These are phyloP conservation scores for Biscogniauxia sp. DNA, from an alignment of 2,329 filamentous ascomycete species.

Conservation along the genomic window DNA sequence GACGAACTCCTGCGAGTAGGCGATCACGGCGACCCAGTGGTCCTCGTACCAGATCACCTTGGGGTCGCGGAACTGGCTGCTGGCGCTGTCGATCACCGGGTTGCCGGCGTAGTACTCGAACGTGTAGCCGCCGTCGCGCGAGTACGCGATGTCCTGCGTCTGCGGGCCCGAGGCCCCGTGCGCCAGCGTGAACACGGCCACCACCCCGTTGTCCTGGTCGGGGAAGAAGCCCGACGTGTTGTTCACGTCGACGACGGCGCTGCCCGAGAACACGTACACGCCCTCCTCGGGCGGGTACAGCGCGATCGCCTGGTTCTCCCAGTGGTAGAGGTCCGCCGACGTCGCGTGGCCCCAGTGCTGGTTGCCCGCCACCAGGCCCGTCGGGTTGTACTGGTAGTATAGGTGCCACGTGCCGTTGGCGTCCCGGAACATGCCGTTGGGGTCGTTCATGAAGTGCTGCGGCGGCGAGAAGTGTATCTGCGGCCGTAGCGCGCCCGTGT, in stretches of 20 bases:
- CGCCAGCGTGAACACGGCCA: slow-evolving; percentile 53
- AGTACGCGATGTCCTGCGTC: slow-evolving; percentile 61
- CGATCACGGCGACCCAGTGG: slow-evolving; percentile 57
- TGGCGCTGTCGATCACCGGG: slow-evolving; percentile 56
- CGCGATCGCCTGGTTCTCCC: slow-evolving; percentile 63
- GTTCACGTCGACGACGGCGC: slow-evolving; percentile 57
- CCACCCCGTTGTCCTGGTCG: slow-evolving; percentile 57
- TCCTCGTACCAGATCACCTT: slow-evolving; percentile 59
- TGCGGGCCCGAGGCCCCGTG: slow-evolving; percentile 40
- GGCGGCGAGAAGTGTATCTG: slow-evolving; percentile 58
- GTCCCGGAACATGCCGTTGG: slow-evolving; percentile 62
- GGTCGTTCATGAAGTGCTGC: slow-evolving; percentile 57
- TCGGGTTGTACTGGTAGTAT: slow-evolving; percentile 56
- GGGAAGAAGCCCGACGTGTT: slow-evolving; percentile 67
- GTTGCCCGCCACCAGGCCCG: slow-evolving; percentile 22
- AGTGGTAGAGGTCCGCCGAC: slow-evolving; percentile 59
- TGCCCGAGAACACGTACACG: slow-evolving; percentile 51
- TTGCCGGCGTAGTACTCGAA: slow-evolving; percentile 60
- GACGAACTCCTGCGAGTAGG: slow-evolving; percentile 53
- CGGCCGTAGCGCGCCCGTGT: slow-evolving; percentile 39
- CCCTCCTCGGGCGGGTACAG: slow-evolving; percentile 47
- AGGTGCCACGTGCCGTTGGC: slow-evolving; percentile 58
- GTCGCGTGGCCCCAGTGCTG: slow-evolving; percentile 68
- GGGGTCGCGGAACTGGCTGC: slow-evolving; percentile 62
- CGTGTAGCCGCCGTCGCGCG: slow-evolving; percentile 58